Evolutionary conservation across 2,329 filamentous ascomycete genomes (phyloP).

Genomic region (Botryosphaeria agaves): DNA sequence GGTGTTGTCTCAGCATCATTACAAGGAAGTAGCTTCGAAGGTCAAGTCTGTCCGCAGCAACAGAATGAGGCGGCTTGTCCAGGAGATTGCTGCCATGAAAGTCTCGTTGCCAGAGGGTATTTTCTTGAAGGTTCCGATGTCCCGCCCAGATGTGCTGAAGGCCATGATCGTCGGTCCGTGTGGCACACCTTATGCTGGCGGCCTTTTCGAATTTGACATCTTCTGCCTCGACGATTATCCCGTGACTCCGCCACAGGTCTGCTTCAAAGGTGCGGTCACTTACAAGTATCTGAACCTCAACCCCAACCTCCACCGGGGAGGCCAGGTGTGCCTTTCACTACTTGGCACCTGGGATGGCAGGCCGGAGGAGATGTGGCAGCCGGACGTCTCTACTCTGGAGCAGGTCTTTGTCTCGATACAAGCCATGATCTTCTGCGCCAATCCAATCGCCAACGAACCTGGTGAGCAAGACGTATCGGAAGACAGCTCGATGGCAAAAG

Average conservation of each 20-base stretch:
- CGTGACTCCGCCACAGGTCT: slow-evolving; percentile 20
- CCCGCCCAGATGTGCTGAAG: slow-evolving; percentile 33
- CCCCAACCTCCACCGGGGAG: slow-evolving; percentile 33
- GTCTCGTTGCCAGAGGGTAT: slow-evolving; percentile 33
- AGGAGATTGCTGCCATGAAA: slow-evolving; percentile 27
- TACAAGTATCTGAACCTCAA: slow-evolving; percentile 26
- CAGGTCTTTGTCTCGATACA: slow-evolving; percentile 40
- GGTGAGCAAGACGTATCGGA: slow-evolving; percentile 12
- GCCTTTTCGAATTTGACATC: slow-evolving; percentile 38
- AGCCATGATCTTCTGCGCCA: slow-evolving; percentile 36
- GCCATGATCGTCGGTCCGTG: slow-evolving; percentile 30
- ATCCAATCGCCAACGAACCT: slow-evolving; percentile 40
- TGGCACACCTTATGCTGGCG: slow-evolving; percentile 35
- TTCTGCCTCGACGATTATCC: slow-evolving; percentile 27
- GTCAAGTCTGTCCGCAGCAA: slow-evolving; percentile 10
- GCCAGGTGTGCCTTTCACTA: slow-evolving; percentile 34
- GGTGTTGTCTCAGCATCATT: too few species aligned
- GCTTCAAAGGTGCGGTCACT: slow-evolving; percentile 28
- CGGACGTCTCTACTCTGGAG: slow-evolving; percentile 29
- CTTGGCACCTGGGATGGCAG: slow-evolving; percentile 31
- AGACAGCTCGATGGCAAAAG: slow-evolving; percentile 4
- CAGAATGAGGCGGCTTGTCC: slow-evolving; percentile 31
- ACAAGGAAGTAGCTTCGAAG: slow-evolving; percentile 3
- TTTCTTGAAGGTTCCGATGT: slow-evolving; percentile 28
- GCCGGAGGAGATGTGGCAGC: slow-evolving; percentile 24